Evolutionary conservation across 2,329 filamentous ascomycete genomes (phyloP).

Genomic region (Penicillium italicum): DNA sequence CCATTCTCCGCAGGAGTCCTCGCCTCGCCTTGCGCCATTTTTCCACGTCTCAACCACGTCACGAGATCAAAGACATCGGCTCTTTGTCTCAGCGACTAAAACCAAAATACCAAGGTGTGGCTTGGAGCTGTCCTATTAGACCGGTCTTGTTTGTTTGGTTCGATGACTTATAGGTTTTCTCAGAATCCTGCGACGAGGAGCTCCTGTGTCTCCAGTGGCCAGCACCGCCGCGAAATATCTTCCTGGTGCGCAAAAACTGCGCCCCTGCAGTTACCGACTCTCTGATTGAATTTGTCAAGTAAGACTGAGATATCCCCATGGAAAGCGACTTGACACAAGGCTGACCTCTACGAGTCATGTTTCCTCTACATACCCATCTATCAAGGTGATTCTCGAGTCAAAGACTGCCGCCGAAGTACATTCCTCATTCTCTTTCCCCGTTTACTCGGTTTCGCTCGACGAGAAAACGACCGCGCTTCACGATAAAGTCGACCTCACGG

Average conservation of each 20-base stretch:
- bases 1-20: constrained; percentile 13
- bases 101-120: constrained; percentile 62
- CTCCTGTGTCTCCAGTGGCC: constrained; percentile 66
- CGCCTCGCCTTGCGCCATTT: constrained; percentile 35
- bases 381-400: constrained; percentile 79
- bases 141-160: neutral
- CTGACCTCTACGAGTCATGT: constrained; percentile 63
- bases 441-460: constrained; percentile 54
- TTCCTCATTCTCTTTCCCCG: constrained; percentile 65
- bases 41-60: constrained; percentile 37
- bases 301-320: constrained; percentile 7
- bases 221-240: constrained; percentile 62
- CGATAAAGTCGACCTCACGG: constrained; percentile 79
- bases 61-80: constrained; percentile 45
- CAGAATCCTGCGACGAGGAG: constrained; percentile 57
- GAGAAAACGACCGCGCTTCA: constrained; percentile 54
- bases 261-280: constrained; percentile 54
- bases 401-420: constrained; percentile 70
- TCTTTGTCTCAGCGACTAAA: constrained; percentile 51
- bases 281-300: constrained; percentile 56
- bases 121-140: constrained; percentile 5
- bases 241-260: constrained; percentile 65
- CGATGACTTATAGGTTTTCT: constrained; percentile 1
- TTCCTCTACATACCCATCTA: constrained; percentile 70
- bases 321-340: neutral